Conservation (phyloP, 345 rosid species). For the Lepidium africanum region DNA sequence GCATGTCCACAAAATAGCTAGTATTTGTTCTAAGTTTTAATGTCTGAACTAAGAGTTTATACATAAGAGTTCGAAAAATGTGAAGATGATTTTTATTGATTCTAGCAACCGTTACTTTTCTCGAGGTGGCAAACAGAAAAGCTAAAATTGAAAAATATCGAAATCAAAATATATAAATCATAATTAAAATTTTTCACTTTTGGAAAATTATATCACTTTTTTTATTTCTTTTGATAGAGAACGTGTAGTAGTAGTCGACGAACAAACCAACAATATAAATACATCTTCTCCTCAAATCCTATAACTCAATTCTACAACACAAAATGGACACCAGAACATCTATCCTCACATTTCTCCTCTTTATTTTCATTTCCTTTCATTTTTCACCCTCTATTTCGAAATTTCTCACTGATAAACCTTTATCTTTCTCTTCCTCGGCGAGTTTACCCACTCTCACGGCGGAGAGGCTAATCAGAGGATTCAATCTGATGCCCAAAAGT, state of each 20-base stretch:
- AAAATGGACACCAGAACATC: conserved; percentile 12
- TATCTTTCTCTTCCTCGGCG: conserved; percentile 20
- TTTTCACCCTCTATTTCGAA: conserved; percentile 4
- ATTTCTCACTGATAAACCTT: conserved; percentile 4
- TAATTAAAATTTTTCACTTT: background rate
- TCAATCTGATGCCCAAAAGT: conserved; percentile 47
- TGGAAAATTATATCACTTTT: background rate
- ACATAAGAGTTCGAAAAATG: background rate
- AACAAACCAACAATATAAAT: conserved; percentile 16
- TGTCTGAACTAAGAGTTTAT: background rate
- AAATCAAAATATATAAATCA: background rate
- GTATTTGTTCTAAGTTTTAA: background rate
- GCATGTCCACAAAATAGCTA: background rate
- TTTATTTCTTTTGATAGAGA: background rate
- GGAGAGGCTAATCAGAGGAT: conserved; percentile 43
- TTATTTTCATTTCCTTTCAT: conserved; percentile 8
- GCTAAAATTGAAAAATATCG: background rate
- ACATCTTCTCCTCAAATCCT: background rate
- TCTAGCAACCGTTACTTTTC: conserved; percentile 8
- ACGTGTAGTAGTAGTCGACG: background rate
- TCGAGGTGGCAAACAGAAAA: conserved; percentile 22
- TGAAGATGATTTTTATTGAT: background rate
- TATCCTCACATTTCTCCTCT: conserved; percentile 20
- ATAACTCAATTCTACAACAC: background rate
- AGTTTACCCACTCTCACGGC: conserved; percentile 29